phyloP scores from a whole-genome alignment of 495 filamentous ascomycete genomes.

The Barbatosphaeria neglecta region DNA sequence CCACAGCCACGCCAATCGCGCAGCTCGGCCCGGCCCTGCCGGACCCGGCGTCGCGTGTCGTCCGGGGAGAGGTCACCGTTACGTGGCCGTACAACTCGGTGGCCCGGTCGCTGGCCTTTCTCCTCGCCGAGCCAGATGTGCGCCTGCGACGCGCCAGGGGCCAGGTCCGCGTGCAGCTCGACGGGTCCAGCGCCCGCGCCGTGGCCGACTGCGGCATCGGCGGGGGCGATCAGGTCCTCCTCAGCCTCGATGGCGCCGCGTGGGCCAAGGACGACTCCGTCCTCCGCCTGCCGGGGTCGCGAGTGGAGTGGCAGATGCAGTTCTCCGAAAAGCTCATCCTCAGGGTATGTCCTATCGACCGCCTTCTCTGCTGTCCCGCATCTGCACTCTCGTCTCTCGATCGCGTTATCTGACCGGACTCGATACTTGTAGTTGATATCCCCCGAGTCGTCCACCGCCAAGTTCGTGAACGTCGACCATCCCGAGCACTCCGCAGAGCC shows the following conservation, averaged over 20 bases:
- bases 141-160: constrained; percentile 67
- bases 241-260: constrained; percentile 55
- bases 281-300: constrained; percentile 51
- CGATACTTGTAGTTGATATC: constrained; percentile 2
- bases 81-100: constrained; percentile 87
- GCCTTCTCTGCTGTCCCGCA: too few relatives aligned
- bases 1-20: constrained; percentile 45
- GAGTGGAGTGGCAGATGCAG: constrained; percentile 64
- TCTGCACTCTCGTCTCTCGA: too few relatives aligned
- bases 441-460: neutral
- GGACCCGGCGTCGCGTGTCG: constrained; percentile 18
- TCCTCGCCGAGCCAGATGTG: constrained; percentile 78
- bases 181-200: constrained; percentile 57
- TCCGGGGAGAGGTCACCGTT: constrained; percentile 61
- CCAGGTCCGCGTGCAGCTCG: constrained; percentile 72
- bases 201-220: constrained; percentile 54
- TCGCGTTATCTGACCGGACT: constrained; percentile 1
- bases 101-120: constrained; percentile 56
- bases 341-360: constrained; percentile 33
- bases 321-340: constrained; percentile 46
- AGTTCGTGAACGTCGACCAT: neutral
- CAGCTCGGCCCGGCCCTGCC: constrained; percentile 48
- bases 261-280: constrained; percentile 42
- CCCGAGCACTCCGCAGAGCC: too few relatives aligned
- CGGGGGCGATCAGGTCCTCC: constrained; percentile 61